Conservation (phyloP, 2,329 filamentous ascomycete species). For the Teratosphaeriaceae sp. region DNA sequence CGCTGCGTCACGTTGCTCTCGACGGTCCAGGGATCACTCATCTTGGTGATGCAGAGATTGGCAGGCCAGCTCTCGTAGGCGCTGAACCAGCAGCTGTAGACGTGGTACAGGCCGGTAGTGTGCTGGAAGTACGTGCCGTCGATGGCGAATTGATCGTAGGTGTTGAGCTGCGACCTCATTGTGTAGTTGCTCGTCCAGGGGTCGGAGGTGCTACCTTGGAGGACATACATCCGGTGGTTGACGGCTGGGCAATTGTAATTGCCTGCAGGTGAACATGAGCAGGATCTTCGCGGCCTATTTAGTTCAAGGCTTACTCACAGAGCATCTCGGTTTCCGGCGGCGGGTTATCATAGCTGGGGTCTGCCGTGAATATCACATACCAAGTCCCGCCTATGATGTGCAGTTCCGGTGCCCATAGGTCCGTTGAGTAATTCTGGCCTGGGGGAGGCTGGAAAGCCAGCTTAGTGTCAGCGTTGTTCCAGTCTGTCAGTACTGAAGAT, state of each 20-base stretch:
- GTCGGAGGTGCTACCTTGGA: constrained; percentile 37
- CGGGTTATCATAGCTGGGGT: constrained; percentile 40
- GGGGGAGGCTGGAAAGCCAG: constrained; percentile 36
- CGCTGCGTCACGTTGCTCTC: constrained; percentile 40
- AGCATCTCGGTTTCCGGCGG: constrained; percentile 41
- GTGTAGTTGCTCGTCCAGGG: constrained; percentile 41
- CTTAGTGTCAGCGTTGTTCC: constrained; percentile 39
- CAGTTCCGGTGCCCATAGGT: constrained; percentile 40
- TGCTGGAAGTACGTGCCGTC: constrained; percentile 49
- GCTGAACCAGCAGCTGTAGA: constrained; percentile 38
- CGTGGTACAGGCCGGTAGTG: constrained; percentile 32
- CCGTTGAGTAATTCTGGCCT: constrained; percentile 39
- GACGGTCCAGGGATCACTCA: constrained; percentile 44
- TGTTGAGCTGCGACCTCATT: constrained; percentile 42
- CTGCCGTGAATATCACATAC: constrained; percentile 49
- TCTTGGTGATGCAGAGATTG: constrained; percentile 47
- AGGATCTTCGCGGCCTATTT: no score
- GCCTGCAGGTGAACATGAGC: no score
- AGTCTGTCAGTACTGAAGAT: constrained; percentile 37
- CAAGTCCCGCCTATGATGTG: constrained; percentile 41
- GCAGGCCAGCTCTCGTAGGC: constrained; percentile 45
- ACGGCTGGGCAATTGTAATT: constrained; percentile 44
- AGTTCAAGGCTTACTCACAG: no score
- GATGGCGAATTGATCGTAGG: constrained; percentile 48
- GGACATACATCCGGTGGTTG: constrained; percentile 47